A percentile compares a stretch with the other conserved stretches of the same genome.
Conservation (phyloP, 352 stramenopile genomes). For the Pythium pyrilobum region DNA sequence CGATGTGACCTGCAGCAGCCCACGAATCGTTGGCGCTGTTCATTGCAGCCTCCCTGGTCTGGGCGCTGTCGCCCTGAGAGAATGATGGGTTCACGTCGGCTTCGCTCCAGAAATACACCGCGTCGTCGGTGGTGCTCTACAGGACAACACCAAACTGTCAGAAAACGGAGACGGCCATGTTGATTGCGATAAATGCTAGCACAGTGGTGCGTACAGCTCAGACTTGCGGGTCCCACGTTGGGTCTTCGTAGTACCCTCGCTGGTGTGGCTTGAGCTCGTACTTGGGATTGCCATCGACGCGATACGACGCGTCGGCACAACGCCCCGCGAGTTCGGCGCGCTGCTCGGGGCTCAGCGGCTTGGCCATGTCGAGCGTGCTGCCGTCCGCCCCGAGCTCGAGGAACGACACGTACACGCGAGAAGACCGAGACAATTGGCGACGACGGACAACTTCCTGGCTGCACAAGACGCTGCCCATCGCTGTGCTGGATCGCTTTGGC, state of each 20-base stretch:
- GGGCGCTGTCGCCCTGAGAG: too few relatives aligned
- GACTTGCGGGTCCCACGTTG: too few relatives aligned
- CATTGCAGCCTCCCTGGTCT: too few relatives aligned
- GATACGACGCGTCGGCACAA: neutral
- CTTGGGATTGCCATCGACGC: neutral
- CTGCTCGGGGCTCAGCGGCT: neutral
- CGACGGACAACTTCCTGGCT: neutral
- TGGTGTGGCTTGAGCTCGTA: neutral
- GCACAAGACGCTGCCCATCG: neutral
- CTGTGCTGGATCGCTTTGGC: too few relatives aligned
- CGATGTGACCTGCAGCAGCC: too few relatives aligned
- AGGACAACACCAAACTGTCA: too few relatives aligned
- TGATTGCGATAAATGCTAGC: neutral
- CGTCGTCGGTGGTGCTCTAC: too few relatives aligned
- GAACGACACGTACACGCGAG: constrained; percentile 1
- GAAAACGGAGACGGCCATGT: too few relatives aligned
- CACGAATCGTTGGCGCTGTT: too few relatives aligned
- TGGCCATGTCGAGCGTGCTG: constrained; percentile 1
- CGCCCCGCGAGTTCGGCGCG: neutral
- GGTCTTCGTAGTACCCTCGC: neutral
- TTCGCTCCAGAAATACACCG: too few relatives aligned
- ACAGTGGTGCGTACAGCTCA: too few relatives aligned
- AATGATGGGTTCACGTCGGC: too few relatives aligned
- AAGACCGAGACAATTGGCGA: neutral
- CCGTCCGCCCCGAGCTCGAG: neutral